These are phyloP conservation scores for Onygenales sp. DNA, from an alignment of 2,329 filamentous ascomycete species.

Conservation along the genomic window DNA sequence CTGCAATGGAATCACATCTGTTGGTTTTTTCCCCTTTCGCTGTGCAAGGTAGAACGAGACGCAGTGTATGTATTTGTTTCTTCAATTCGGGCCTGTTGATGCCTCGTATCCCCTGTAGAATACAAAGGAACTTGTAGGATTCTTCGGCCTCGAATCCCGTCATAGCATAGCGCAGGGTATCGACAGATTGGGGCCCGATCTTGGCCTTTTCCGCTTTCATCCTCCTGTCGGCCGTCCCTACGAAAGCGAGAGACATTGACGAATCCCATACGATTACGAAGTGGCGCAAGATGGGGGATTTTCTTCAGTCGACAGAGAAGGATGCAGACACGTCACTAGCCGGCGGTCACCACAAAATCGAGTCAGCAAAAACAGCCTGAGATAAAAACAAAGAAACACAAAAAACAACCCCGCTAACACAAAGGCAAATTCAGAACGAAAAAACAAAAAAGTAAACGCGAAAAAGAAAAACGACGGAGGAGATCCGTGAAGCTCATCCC, in stretches of 20 bases:
- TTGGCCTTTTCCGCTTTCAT: neutral
- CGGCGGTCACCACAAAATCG: neutral
- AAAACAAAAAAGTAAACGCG: neutral
- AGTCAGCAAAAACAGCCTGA: neutral
- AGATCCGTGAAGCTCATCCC: neutral
- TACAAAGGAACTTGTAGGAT: neutral
- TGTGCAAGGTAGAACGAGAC: neutral
- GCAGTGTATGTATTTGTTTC: neutral
- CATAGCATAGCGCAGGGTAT: neutral
- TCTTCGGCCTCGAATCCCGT: neutral
- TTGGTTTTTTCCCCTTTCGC: neutral
- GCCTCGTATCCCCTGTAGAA: neutral
- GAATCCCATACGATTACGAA: too few relatives aligned
- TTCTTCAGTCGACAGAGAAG: too few relatives aligned
- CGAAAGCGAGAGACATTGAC: neutral
- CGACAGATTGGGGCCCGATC: neutral
- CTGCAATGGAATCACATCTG: neutral
- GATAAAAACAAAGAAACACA: neutral
- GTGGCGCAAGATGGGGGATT: too few relatives aligned
- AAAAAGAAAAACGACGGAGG: neutral
- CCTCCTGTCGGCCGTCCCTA: neutral
- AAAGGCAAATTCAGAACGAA: neutral
- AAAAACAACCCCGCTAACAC: neutral
- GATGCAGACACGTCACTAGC: too few relatives aligned
- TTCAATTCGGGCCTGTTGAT: neutral